Evolutionary conservation across 2,329 filamentous ascomycete genomes (phyloP).

Genomic region (Cercospora sp.): DNA sequence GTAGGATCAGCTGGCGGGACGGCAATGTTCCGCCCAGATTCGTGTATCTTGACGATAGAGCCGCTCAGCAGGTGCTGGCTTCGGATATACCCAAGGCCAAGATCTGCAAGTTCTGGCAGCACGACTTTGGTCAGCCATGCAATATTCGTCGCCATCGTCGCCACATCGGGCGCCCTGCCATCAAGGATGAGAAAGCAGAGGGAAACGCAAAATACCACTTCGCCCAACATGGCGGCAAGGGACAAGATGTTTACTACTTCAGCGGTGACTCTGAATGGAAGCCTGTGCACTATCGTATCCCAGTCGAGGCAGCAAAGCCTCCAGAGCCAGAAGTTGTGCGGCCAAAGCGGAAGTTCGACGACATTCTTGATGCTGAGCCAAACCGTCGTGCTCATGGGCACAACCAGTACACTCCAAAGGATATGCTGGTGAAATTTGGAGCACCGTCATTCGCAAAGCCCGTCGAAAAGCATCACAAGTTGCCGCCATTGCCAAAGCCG

Average conservation of each 20-base stretch:
- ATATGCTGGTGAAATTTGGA: conserved; percentile 34
- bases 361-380: conserved; percentile 19
- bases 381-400: conserved; percentile 30
- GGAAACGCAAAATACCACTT: conserved; percentile 27
- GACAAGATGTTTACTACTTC: conserved; percentile 32
- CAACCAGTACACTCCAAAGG: conserved; percentile 35
- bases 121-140: conserved; percentile 43
- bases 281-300: conserved; percentile 29
- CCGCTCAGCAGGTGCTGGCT: conserved; percentile 39
- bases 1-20: conserved; percentile 31
- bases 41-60: conserved; percentile 46
- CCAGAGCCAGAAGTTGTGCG: conserved; percentile 10
- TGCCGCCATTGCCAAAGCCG: conserved; percentile 18
- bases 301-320: not conserved
- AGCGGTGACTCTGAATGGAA: conserved; percentile 32
- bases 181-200: conserved; percentile 22
- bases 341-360: conserved; percentile 29
- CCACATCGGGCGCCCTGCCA: conserved; percentile 44
- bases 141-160: conserved; percentile 37
- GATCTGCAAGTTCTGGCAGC: conserved; percentile 41
- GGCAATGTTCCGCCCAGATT: conserved; percentile 40
- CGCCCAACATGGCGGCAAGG: conserved; percentile 21
- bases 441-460: conserved; percentile 28
- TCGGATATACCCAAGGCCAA: conserved; percentile 34
- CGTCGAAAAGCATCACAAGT: conserved; percentile 15